Conservation (phyloP, 345 rosid genomes). For the Euphorbia pulcherrima region DNA sequence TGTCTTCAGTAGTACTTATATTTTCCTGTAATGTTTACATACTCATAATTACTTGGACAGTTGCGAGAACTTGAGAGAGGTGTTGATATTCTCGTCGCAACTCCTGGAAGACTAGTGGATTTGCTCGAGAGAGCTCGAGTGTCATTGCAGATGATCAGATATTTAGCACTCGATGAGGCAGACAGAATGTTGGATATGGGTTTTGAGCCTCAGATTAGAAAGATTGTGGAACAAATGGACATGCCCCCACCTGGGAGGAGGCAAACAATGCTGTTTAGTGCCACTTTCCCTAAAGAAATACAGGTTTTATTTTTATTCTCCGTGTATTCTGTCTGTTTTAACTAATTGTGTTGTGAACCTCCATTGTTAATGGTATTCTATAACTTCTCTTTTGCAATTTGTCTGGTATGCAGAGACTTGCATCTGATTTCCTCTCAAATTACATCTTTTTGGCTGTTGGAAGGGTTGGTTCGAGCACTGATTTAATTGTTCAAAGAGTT, state of each 20-base stretch:
- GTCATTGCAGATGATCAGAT: conserved; percentile 86
- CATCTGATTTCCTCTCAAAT: conserved; percentile 79
- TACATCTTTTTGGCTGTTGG: conserved; percentile 97
- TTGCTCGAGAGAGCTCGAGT: conserved; percentile 95
- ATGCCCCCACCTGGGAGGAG: conserved; percentile 92
- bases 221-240: conserved; percentile 95
- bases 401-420: conserved; percentile 69
- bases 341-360: not conserved
- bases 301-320: conserved; percentile 47
- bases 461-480: conserved; percentile 97
- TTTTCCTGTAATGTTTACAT: not conserved
- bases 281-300: conserved; percentile 95
- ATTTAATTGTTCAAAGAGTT: conserved; percentile 92
- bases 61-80: conserved; percentile 94
- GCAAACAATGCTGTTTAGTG: conserved; percentile 96
- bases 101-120: conserved; percentile 97
- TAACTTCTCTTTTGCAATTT: conserved; percentile 9
- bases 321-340: not conserved
- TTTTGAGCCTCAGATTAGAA: conserved; percentile 99
- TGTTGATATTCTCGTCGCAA: conserved; percentile 95
- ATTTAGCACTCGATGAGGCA: conserved; percentile 92
- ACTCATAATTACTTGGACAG: conserved; percentile 39
- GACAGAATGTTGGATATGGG: conserved; percentile 99
- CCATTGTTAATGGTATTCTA: not conserved
- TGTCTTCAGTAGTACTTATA: not conserved